Base-by-base conservation (phyloP, 1,139 yeast genomes). In the Taphrina confusa region DNA sequence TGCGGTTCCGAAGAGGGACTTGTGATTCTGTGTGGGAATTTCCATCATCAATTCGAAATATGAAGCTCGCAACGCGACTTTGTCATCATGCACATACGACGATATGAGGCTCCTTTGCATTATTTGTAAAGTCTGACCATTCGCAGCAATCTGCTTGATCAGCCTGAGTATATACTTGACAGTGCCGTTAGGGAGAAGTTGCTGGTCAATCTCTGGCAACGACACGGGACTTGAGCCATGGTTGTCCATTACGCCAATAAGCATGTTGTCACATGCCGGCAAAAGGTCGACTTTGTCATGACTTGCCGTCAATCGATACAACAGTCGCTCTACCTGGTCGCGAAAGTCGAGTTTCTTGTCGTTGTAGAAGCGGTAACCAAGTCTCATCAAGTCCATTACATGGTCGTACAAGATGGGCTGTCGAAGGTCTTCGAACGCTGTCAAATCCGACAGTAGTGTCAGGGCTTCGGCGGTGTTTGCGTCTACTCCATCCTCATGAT, bases 271-370 rank as follows among this genome's bases (percentile, higher is more conserved):
- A 18, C 27, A 9, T n/a, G 23, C 37, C 8, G 16, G 3, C 2
- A 45, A 8, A 16, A 47, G 27, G 9, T 16, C 16, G n/a, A 12
- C 27, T 8, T 20, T 11, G 4, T 16, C 12, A 22, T 47, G 22
- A 6, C 20, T 20, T 12, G 31, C 42, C 40, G 23, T 31, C 3
- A 22, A 23, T 14, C 52, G 31, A 18, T 47, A 47, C 11, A 47
- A 11, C 42, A 47, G 18, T 33, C 52, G 16, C 14, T 47, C 42
- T 9, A 47, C 31, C 11, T 25, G 23, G n/a, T 34, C 52, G 3
- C 50, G 50, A 2, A 14, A 8, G 16, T 14, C 8, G 11, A 3
- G 27, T 4, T 3, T 25, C 14, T 16, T 5, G 12, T 16, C 28
- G 11, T 28, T 11, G 6, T 45, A 25, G 16, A 28, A 28, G 25